Base-by-base conservation (phyloP, 1,284 basidiomycete species). In the Ustilago sp. region DNA sequence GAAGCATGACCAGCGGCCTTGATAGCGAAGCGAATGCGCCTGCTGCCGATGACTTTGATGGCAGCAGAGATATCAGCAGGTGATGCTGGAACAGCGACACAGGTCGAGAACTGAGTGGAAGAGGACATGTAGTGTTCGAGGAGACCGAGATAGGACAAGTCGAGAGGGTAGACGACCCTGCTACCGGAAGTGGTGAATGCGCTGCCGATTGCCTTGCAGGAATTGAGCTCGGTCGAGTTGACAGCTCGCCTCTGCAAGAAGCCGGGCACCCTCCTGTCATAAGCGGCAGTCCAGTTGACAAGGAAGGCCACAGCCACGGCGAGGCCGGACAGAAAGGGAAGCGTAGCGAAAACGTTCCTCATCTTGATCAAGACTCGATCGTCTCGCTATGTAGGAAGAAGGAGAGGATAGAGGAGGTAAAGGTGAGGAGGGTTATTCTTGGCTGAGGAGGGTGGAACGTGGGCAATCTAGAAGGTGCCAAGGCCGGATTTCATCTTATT, bases 21-120 rank as follows among this genome's bases (percentile, higher is more conserved):
- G 39, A 81, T 56, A n/a, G 75, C 80, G 38, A 79, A 81, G n/a
- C 69, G 69, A 15, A 79, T 63, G 32, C 78, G 77, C 56, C 60
- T 59, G 55, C 35, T 45, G 15, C 74, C 80, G n/a, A 81, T 74
- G 15, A 80, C 36, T 57, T 78, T 79, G 63, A 81, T 71, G 9
- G 67, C 68, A 8, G 59, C 59, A 4, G 80, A 59, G 19, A 81
- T 55, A 31, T 81, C 77, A n/a, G 60, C 56, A 8, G 80, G 66
- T 3, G 68, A 63, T 1, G 68, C 70, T 1, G 80, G 80, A 7
- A 69, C 45, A 32, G 68, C 76, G 8, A 80, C 68, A 56, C 80
- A 81, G 17, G 77, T 65, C 3, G 80, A 69, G 4, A 5, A 12
- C 52, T 81, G 71, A 5, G 47, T 55, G 1, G 75, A 72, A 2